A percentile compares a stretch with the other conserved stretches of the same genome.
These are phyloP conservation scores for Acorus calamus DNA, from an alignment of 106 monocot genomes.

Conservation along the genomic window DNA sequence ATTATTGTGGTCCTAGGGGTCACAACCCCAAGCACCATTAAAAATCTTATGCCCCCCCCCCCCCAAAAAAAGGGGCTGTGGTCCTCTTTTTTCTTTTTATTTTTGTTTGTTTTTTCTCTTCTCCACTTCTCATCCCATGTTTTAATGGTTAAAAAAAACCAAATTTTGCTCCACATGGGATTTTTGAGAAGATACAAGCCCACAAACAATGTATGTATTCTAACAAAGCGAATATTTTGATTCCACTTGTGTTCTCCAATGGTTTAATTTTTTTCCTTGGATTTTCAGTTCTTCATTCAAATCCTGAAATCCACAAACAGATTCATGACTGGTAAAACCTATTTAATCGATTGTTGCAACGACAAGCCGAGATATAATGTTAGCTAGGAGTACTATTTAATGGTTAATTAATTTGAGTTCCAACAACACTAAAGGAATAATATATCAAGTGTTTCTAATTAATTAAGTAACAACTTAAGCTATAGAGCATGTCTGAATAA, in stretches of 20 bases:
- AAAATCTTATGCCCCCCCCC: not conserved
- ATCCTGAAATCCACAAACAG: not conserved
- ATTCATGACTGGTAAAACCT: not conserved
- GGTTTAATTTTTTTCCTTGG: no score
- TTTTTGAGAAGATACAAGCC: no score
- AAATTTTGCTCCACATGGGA: no score
- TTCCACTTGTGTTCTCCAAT: no score
- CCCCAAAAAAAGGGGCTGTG: not conserved
- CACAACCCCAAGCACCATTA: slow-evolving; percentile 9
- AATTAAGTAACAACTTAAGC: not conserved
- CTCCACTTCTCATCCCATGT: not conserved
- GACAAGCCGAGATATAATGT: not conserved
- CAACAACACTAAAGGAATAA: no score
- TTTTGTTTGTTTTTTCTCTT: not conserved
- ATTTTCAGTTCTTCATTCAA: no score
- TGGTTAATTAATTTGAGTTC: no score
- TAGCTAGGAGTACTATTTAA: not conserved
- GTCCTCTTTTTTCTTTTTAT: no score
- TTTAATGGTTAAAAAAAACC: not conserved
- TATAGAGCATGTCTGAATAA: not conserved
- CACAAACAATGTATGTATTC: no score
- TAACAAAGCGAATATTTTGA: no score
- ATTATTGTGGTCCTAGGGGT: slow-evolving; percentile 8
- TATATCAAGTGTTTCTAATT: not conserved
- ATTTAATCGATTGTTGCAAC: not conserved